A percentile compares a stretch with the other conserved stretches of the same genome.
Evolutionary conservation across 371 early-diverging fungal species (phyloP).

Genomic region (Rhizopus arrhizus): DNA sequence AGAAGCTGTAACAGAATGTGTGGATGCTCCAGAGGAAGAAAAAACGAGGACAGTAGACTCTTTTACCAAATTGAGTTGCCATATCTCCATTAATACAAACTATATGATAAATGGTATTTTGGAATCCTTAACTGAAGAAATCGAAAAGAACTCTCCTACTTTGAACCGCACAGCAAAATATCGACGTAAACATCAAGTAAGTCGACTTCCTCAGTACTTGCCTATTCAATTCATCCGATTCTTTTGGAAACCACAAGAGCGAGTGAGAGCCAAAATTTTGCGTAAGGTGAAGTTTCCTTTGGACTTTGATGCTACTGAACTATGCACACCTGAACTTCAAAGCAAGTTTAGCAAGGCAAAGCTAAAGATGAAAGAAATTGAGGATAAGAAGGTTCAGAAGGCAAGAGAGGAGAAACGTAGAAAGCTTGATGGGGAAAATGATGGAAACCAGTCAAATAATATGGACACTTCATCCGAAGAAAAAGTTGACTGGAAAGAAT

Average conservation of each 20-base stretch:
- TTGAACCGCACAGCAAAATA: slow-evolving; percentile 81
- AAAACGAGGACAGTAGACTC: slow-evolving; percentile 61
- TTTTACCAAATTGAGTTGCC: slow-evolving; percentile 84
- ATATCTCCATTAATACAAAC: slow-evolving; percentile 73
- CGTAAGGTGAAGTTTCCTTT: slow-evolving; percentile 92
- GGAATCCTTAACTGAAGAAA: slow-evolving; percentile 71
- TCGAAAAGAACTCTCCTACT: slow-evolving; percentile 89
- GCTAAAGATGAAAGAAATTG: slow-evolving; percentile 69
- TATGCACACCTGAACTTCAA: slow-evolving; percentile 86
- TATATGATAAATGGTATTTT: slow-evolving; percentile 70
- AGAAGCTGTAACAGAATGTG: slow-evolving; percentile 63
- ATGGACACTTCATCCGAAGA: slow-evolving; percentile 30
- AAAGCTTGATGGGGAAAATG: slow-evolving; percentile 48
- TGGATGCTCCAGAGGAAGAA: slow-evolving; percentile 82
- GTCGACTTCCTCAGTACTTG: slow-evolving; percentile 87
- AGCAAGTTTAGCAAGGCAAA: slow-evolving; percentile 77
- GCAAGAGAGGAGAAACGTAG: slow-evolving; percentile 67
- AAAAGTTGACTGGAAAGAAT: slow-evolving; percentile 49
- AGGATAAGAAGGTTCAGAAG: slow-evolving; percentile 75
- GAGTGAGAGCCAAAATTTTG: slow-evolving; percentile 89
- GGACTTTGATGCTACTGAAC: slow-evolving; percentile 83
- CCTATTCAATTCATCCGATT: slow-evolving; percentile 92
- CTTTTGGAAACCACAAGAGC: slow-evolving; percentile 90
- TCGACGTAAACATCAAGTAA: slow-evolving; percentile 74
- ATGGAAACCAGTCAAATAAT: slow-evolving; percentile 34